phyloP scores from a whole-genome alignment of 306 rosid species.

The Fragaria iinumae region DNA sequence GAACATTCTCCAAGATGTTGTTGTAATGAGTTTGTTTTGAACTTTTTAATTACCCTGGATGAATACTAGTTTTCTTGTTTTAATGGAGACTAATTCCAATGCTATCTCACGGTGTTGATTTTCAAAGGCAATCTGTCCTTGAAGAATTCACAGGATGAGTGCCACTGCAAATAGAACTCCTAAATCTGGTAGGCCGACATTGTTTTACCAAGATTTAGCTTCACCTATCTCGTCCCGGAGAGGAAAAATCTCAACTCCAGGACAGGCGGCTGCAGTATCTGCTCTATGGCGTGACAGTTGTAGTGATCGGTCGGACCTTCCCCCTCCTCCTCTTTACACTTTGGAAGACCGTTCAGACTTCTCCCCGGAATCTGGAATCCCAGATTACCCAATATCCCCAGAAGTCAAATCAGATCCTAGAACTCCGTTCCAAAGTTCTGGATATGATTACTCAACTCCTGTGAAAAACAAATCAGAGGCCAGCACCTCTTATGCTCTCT shows the following conservation, averaged over 20 bases:
- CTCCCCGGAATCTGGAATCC: slow-evolving; percentile 90
- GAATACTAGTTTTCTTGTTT: not conserved
- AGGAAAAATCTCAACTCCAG: slow-evolving; percentile 76
- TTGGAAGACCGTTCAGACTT: slow-evolving; percentile 89
- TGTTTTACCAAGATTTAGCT: slow-evolving; percentile 91
- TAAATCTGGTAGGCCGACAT: slow-evolving; percentile 70
- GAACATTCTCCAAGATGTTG: not conserved
- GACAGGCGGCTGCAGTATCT: slow-evolving; percentile 81
- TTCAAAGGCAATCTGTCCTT: slow-evolving; percentile 28
- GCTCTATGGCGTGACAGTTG: slow-evolving; percentile 80
- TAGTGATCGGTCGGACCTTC: slow-evolving; percentile 67
- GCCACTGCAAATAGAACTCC: slow-evolving; percentile 69
- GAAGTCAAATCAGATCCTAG: slow-evolving; percentile 70
- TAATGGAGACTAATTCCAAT: not conserved
- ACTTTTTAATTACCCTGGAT: not conserved
- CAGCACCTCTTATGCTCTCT: slow-evolving; percentile 71
- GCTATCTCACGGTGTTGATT: not conserved
- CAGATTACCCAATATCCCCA: slow-evolving; percentile 79
- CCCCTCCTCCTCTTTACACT: slow-evolving; percentile 91
- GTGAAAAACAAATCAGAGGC: slow-evolving; percentile 62
- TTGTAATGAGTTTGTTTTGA: not conserved
- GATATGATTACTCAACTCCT: slow-evolving; percentile 59
- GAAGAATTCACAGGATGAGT: slow-evolving; percentile 45
- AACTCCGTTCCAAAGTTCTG: slow-evolving; percentile 50
- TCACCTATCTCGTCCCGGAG: slow-evolving; percentile 76